Evolutionary conservation across 2,329 filamentous ascomycete genomes (phyloP), one percentile per base, ranked within the genome.

Genomic region (Blastomyces gilchristii): DNA sequence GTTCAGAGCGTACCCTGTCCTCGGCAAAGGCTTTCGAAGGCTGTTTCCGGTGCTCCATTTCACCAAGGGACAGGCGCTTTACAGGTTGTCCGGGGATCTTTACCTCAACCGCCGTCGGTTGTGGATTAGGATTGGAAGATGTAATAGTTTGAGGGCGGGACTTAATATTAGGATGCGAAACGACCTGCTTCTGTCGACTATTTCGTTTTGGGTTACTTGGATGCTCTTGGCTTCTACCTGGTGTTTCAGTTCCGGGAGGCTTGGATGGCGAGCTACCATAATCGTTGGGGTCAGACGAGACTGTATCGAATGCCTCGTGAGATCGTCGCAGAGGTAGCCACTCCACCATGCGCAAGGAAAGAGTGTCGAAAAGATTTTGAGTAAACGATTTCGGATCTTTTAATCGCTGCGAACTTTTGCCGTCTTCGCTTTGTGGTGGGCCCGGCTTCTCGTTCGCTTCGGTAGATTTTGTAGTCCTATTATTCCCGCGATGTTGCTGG

Each of bases 341-440:
- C 66, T 78, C 76, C 9, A 79, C 72, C 74, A 79, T 76, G 53
- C 77, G 71, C 45, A 80, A 64, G 2, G 77, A 74, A 9, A 78
- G 63, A 0, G 79, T 78, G 67, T 81, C 78, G 62, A 82, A 83
- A 0, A 85, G 71, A 64, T 81, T 82, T 67, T 87, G 85, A 1
- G 83, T 82, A 63, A 87, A 84, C 1, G 85, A 86, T 68, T 84
- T 84, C 0, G 79, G 79, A 67, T 87, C 85, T 67, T 82, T 85
- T 58, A 74, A 41, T 43, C 43, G 59, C 57, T 47, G 18, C 37
- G 37, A 11, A 5, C 41, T 41, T 37, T 39, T 52, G 34, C 70
- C 66, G 37, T 71, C 67, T 16, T 70, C 70, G 14, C 66, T 61
- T 8, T 68, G 63, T 59, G 62, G 52, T 39, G 62, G 45, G 37